phyloP scores from a whole-genome alignment of 257 asterid species.

The Handroanthus guayacan region DNA sequence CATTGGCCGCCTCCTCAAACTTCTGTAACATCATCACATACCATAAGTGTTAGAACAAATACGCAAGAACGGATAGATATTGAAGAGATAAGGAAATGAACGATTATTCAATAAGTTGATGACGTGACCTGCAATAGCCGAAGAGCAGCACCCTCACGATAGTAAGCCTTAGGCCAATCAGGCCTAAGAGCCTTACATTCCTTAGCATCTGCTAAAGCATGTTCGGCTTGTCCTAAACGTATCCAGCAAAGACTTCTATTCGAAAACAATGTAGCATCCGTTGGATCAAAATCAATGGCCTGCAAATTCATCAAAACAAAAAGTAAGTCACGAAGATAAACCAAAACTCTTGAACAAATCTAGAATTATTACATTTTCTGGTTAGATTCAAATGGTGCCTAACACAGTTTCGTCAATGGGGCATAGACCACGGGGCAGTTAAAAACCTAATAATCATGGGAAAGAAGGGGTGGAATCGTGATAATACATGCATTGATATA shows the following conservation, averaged over 20 bases:
- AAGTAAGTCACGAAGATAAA: background rate
- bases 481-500: background rate
- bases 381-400: background rate
- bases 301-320: slow-evolving; percentile 47
- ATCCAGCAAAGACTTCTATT: slow-evolving; percentile 97
- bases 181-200: slow-evolving; percentile 84
- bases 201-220: slow-evolving; percentile 85
- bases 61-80: background rate
- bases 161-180: slow-evolving; percentile 97
- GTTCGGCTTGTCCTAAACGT: slow-evolving; percentile 89
- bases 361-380: background rate
- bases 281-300: slow-evolving; percentile 93
- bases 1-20: slow-evolving; percentile 93
- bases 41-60: background rate
- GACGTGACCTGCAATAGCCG: slow-evolving; percentile 71
- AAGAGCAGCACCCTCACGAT: slow-evolving; percentile 95
- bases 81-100: background rate
- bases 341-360: background rate
- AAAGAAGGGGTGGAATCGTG: background rate
- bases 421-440: too few species aligned
- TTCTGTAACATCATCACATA: slow-evolving; percentile 54
- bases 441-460: too few species aligned
- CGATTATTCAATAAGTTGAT: background rate
- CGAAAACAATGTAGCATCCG: slow-evolving; percentile 76
- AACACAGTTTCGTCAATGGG: too few species aligned